phyloP scores from a whole-genome alignment of 2,329 filamentous ascomycete species.

The Achaetomium macrosporum region DNA sequence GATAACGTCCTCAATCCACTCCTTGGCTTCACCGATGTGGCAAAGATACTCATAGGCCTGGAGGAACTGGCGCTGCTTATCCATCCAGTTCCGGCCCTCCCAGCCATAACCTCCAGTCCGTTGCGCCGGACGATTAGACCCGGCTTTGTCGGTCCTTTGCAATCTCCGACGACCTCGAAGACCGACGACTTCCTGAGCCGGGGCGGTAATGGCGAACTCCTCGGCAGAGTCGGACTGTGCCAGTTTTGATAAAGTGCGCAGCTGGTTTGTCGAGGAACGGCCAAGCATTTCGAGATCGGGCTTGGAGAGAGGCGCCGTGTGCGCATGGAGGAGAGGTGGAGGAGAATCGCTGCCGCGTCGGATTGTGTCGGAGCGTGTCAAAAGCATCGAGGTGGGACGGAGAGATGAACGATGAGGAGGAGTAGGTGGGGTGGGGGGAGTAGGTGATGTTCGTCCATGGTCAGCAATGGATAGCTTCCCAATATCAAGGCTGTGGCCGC shows the following conservation, averaged over 20 bases:
- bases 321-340: conserved; percentile 33
- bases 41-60: conserved; percentile 98
- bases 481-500: conserved; percentile 61
- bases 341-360: conserved; percentile 32
- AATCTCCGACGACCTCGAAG: conserved; percentile 77
- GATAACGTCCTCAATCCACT: conserved; percentile 94
- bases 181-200: conserved; percentile 80
- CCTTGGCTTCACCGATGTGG: conserved; percentile 97
- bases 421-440: conserved; percentile 27
- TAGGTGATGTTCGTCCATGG: conserved; percentile 33
- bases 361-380: conserved; percentile 53
- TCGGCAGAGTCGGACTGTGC: conserved; percentile 69
- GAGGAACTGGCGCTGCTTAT: conserved; percentile 92
- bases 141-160: conserved; percentile 61
- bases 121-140: conserved; percentile 42
- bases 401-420: conserved; percentile 39
- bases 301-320: conserved; percentile 45
- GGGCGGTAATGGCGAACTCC: conserved; percentile 72
- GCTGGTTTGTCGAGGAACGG: conserved; percentile 82
- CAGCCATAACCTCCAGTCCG: conserved; percentile 56
- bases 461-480: conserved; percentile 48
- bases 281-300: conserved; percentile 78
- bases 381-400: conserved; percentile 57
- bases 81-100: conserved; percentile 94
- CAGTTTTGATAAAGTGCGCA: conserved; percentile 79